Base-by-base conservation (phyloP, 148 eudicot species). In the Arctostaphylos glauca region DNA sequence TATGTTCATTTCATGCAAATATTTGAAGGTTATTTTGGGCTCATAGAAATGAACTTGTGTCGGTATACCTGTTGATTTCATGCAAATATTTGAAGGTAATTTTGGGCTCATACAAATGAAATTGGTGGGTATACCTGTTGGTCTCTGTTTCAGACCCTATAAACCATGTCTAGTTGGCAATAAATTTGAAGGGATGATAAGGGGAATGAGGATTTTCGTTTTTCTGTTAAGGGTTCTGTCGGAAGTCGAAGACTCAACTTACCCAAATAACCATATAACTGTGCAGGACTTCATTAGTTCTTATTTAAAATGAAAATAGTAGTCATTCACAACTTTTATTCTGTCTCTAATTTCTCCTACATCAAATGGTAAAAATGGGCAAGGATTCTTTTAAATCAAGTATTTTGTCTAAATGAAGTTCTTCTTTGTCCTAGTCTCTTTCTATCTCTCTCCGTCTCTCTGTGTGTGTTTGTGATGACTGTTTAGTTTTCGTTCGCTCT, bases 51-150 rank as follows among this genome's bases (percentile, higher is more conserved):
- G 74, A 70, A 41, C 9, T 31, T 67, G 72, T 13, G 25, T 67
- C 16, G 12, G 44, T 4, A 19, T 25, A 9, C 44, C 6, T 3
- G 9, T 43, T 15, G 48, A 16, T 46, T 73, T 46, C 14, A 19
- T 72, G 76, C 52, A 72, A 23, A 25, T 12, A 46, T 72, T 72
- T 72, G 47, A 44, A 73, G 76, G 76, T 73, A 73, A 73, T 46
- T 44, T 16, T 43, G 48, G 74, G 47, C 21, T 70, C 19, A 70
- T 15, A 43, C 16, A 16, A 14, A 15, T 43, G 74, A 70, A 41
- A 3, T 31, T 67, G 3, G 25, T 67, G 5, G 12, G 16, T 4
- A 19, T 25, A 9, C 44, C 6, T 3, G 9, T 43, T 15, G 48
- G 5, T 68, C 44, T 14, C 44, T 10, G 74, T 64, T 9, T 64